Percentiles rank a stretch among this genome's conserved stretches.
These are phyloP conservation scores for Claviceps sorghi DNA, from an alignment of 2,329 filamentous ascomycete species.

Conservation along the genomic window DNA sequence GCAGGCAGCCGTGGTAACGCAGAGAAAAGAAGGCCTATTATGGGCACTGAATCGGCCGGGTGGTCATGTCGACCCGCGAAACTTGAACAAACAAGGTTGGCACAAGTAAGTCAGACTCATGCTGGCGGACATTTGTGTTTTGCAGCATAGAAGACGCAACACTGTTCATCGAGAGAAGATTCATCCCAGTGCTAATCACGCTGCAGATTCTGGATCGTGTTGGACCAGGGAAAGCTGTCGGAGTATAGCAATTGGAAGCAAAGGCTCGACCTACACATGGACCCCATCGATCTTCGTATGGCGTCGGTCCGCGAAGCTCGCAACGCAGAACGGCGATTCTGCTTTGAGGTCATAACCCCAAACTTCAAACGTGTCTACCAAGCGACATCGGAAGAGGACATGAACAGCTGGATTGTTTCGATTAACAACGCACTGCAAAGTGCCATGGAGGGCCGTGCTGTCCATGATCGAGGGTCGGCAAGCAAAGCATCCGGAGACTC, in stretches of 20 bases:
- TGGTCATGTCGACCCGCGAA: conserved; percentile 87
- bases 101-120: conserved; percentile 62
- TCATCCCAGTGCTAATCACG: neutral
- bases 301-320: conserved; percentile 92
- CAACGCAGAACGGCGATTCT: conserved; percentile 87
- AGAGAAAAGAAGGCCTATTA: conserved; percentile 82
- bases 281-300: conserved; percentile 92
- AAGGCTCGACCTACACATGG: conserved; percentile 89
- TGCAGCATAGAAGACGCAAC: neutral
- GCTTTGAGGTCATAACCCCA: conserved; percentile 96
- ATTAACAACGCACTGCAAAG: conserved; percentile 97
- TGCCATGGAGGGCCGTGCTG: conserved; percentile 71
- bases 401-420: conserved; percentile 89
- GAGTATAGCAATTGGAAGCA: conserved; percentile 99
- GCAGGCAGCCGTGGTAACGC: conserved; percentile 32
- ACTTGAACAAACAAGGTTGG: conserved; percentile 94
- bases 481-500: conserved; percentile 29
- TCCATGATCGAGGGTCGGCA: conserved; percentile 34
- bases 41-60: conserved; percentile 91
- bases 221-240: conserved; percentile 90
- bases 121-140: neutral
- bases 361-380: conserved; percentile 94
- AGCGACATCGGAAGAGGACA: conserved; percentile 93
- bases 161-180: neutral
- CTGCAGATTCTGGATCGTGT: conserved; percentile 85